phyloP scores from a whole-genome alignment of 2,329 filamentous ascomycete genomes.

The Ophiostoma sp. region DNA sequence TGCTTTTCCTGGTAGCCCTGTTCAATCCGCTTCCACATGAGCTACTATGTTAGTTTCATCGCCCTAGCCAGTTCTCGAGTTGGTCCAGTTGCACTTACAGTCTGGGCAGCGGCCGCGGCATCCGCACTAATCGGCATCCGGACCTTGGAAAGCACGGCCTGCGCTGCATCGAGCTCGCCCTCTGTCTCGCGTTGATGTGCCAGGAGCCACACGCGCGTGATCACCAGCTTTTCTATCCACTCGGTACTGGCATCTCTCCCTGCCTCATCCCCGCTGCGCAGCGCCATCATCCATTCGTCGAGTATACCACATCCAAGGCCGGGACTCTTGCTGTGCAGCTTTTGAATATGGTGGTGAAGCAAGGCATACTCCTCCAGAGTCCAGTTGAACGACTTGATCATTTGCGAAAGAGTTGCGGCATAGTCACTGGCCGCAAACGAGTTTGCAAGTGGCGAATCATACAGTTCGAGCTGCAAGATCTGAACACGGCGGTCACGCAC shows the following conservation, averaged over 20 bases:
- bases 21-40: conserved; percentile 79
- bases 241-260: conserved; percentile 26
- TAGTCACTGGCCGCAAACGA: conserved; percentile 46
- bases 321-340: conserved; percentile 52
- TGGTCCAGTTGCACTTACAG: conserved; percentile 27
- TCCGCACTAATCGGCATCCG: conserved; percentile 48
- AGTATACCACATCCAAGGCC: conserved; percentile 48
- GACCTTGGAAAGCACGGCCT: conserved; percentile 40
- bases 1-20: conserved; percentile 47
- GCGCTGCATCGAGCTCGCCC: conserved; percentile 29
- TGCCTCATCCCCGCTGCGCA: conserved; percentile 35
- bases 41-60: conserved; percentile 16
- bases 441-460: conserved; percentile 46
- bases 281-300: conserved; percentile 57
- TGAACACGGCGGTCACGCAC: conserved; percentile 57
- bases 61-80: too few relatives aligned
- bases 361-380: conserved; percentile 60
- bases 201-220: conserved; percentile 63
- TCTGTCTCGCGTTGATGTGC: conserved; percentile 42
- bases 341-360: conserved; percentile 62
- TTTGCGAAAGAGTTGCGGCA: conserved; percentile 50
- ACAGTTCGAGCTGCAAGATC: conserved; percentile 62
- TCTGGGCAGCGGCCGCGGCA: conserved; percentile 62
- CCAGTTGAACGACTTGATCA: conserved; percentile 49
- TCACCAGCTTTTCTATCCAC: conserved; percentile 64